Evolutionary conservation across 2,329 filamentous ascomycete species (phyloP).

Genomic region (Lachnellula cervina): DNA sequence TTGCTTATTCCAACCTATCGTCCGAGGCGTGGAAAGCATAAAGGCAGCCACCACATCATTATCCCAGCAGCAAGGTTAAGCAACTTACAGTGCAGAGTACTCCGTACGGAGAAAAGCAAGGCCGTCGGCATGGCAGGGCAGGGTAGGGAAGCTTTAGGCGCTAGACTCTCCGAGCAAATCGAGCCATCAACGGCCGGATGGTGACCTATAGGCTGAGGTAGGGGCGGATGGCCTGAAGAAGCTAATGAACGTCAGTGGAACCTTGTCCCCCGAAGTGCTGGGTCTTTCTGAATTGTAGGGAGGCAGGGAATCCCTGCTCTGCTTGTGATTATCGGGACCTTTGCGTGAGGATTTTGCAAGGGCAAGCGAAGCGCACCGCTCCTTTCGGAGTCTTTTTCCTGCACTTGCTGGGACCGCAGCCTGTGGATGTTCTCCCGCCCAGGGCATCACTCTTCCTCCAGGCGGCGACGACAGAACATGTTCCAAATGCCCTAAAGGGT

Average conservation of each 20-base stretch:
- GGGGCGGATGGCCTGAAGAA: neutral
- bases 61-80: neutral
- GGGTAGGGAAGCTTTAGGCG: constrained; percentile 14
- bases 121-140: too few species aligned
- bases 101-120: too few species aligned
- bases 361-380: neutral
- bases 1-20: neutral
- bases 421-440: neutral
- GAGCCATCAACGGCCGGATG: constrained; percentile 14
- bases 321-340: neutral
- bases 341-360: neutral
- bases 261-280: constrained; percentile 14
- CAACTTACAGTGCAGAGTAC: neutral
- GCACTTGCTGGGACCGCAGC: constrained; percentile 1
- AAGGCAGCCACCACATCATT: neutral
- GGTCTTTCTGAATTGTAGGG: constrained; percentile 8
- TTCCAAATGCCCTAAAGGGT: neutral
- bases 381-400: too few species aligned
- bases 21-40: too few species aligned
- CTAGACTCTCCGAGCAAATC: constrained; percentile 6
- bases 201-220: neutral
- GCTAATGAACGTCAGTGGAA: constrained; percentile 5
- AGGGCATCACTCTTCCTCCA: neutral
- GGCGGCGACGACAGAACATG: neutral
- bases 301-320: neutral